A percentile compares a stretch with the other conserved stretches of the same genome.
Evolutionary conservation across 169 alveolate genomes (phyloP).

Genomic region (Cardiosporidium cionae): DNA sequence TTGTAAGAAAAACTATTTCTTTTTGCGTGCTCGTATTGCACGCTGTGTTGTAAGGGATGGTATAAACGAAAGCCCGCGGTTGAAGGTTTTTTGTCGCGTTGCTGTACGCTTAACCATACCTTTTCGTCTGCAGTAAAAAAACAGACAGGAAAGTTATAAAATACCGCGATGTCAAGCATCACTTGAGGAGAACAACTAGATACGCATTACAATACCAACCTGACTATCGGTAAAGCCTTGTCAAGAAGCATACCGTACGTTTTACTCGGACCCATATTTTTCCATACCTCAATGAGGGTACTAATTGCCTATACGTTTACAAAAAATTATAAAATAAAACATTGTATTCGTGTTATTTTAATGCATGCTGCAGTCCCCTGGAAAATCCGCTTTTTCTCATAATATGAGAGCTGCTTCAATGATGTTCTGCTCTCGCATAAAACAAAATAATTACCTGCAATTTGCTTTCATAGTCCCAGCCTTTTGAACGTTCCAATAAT

Average conservation of each 20-base stretch:
- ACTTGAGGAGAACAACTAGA: too few relatives aligned
- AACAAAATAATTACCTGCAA: slow-evolving; percentile 4
- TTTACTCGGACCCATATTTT: slow-evolving; percentile 28
- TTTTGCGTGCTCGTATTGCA: not conserved
- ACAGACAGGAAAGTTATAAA: not conserved
- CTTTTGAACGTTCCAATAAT: slow-evolving; percentile 39
- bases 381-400: too few relatives aligned
- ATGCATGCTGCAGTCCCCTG: too few relatives aligned
- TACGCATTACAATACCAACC: not conserved
- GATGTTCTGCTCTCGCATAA: not conserved
- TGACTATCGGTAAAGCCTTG: slow-evolving; percentile 4
- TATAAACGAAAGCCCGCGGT: not conserved
- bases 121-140: not conserved
- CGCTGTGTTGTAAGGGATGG: not conserved
- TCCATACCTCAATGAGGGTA: slow-evolving; percentile 31
- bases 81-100: not conserved
- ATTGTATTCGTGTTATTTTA: too few relatives aligned
- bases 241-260: slow-evolving; percentile 17
- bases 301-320: slow-evolving; percentile 20
- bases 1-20: not conserved
- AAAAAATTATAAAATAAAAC: too few relatives aligned
- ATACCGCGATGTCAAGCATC: not conserved
- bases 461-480: slow-evolving; percentile 38
- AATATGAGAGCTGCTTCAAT: not conserved
- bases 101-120: not conserved